A percentile compares a stretch with the other conserved stretches of the same genome.
Conservation (phyloP, 2,329 filamentous ascomycete genomes). For the Alternaria sp. region DNA sequence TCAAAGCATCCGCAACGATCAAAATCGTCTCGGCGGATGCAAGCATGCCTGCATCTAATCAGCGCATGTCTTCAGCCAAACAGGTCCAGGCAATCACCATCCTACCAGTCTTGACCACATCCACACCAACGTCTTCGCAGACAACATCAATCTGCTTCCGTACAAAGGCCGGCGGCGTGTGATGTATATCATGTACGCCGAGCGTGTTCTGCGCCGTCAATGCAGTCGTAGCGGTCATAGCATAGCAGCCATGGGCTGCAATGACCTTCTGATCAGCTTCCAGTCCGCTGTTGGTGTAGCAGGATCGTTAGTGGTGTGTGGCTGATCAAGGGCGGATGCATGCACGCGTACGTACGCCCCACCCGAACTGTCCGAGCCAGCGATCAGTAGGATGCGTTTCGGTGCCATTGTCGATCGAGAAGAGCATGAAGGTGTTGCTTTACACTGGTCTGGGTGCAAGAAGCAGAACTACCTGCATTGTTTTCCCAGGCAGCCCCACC, state of each 20-base stretch:
- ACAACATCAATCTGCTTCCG: constrained; percentile 85
- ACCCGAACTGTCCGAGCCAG: constrained; percentile 89
- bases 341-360: constrained; percentile 75
- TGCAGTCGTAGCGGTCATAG: constrained; percentile 93
- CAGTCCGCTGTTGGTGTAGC: constrained; percentile 70
- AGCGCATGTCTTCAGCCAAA: constrained; percentile 2
- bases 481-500: constrained; percentile 33
- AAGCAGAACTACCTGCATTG: not conserved
- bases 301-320: constrained; percentile 29
- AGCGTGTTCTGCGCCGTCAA: constrained; percentile 95
- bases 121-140: constrained; percentile 82
- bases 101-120: constrained; percentile 90
- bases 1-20: constrained; percentile 71
- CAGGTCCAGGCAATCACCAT: not conserved
- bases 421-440: not conserved
- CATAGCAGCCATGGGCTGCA: constrained; percentile 90
- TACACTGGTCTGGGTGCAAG: constrained; percentile 8
- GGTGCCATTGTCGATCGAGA: constrained; percentile 31
- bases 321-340: constrained; percentile 24
- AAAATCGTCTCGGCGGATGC: constrained; percentile 74
- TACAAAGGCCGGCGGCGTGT: constrained; percentile 80
- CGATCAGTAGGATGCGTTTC: constrained; percentile 77
- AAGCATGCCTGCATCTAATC: constrained; percentile 73
- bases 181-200: constrained; percentile 82
- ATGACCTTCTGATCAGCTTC: constrained; percentile 97